phyloP scores from a whole-genome alignment of 441 rosid species.

The Biscutella laevigata region DNA sequence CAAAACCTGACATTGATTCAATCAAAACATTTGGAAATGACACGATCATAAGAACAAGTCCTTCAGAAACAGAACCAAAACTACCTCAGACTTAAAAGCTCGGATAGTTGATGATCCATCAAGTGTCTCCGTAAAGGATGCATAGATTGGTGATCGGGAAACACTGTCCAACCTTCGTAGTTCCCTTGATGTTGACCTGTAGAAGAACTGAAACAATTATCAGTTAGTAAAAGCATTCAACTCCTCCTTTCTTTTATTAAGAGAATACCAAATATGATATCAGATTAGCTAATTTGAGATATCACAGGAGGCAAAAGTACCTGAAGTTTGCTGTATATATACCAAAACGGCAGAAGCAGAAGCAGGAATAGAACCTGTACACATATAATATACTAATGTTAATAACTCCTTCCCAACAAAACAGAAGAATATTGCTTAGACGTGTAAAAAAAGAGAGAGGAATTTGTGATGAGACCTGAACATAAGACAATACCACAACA shows the following conservation, averaged over 20 bases:
- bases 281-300: not conserved
- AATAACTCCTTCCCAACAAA: slow-evolving; percentile 2
- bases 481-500: slow-evolving; percentile 71
- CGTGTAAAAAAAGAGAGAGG: slow-evolving; percentile 11
- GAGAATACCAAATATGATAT: not conserved
- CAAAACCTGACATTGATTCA: not conserved
- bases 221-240: slow-evolving; percentile 21
- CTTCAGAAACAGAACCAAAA: slow-evolving; percentile 5
- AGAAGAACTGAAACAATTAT: slow-evolving; percentile 66
- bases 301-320: slow-evolving; percentile 29
- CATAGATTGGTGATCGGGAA: slow-evolving; percentile 88
- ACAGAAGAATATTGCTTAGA: not conserved
- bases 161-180: slow-evolving; percentile 90
- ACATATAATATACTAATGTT: slow-evolving; percentile 8
- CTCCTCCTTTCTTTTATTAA: not conserved
- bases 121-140: slow-evolving; percentile 83
- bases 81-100: slow-evolving; percentile 81
- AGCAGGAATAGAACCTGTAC: slow-evolving; percentile 72
- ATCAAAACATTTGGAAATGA: not conserved
- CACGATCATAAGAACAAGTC: not conserved
- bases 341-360: slow-evolving; percentile 90
- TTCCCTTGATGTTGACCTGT: slow-evolving; percentile 96
- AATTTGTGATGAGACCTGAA: slow-evolving; percentile 52
- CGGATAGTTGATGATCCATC: slow-evolving; percentile 92
- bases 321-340: slow-evolving; percentile 85